phyloP scores from a whole-genome alignment of 306 rosid species.

The Acacia confusa region DNA sequence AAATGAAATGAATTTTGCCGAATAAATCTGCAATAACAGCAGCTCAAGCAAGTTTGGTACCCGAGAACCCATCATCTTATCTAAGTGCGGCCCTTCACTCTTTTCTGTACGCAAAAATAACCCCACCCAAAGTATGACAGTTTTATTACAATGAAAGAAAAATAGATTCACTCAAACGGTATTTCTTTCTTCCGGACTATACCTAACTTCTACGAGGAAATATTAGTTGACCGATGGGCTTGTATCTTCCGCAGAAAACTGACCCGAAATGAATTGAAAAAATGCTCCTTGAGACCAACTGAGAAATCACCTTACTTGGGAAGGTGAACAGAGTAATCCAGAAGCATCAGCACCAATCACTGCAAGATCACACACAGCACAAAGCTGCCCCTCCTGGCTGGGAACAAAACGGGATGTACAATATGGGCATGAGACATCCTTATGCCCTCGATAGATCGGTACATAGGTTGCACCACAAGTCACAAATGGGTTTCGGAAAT shows the following conservation, averaged over 20 bases:
- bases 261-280: constrained; percentile 42
- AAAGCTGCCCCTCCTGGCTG: constrained; percentile 70
- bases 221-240: constrained; percentile 33
- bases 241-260: constrained; percentile 37
- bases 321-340: constrained; percentile 82
- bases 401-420: constrained; percentile 88
- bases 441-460: constrained; percentile 90
- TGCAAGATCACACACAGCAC: constrained; percentile 84
- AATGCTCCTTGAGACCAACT: constrained; percentile 28
- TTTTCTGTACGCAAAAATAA: constrained; percentile 39
- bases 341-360: constrained; percentile 90
- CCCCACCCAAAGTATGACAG: not conserved
- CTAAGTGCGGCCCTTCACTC: constrained; percentile 38
- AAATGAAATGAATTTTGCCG: constrained; percentile 27
- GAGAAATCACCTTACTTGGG: constrained; percentile 74
- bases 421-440: constrained; percentile 78
- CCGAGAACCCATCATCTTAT: constrained; percentile 23
- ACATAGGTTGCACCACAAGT: constrained; percentile 82
- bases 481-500: constrained; percentile 89
- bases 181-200: constrained; percentile 31
- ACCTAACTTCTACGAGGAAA: constrained; percentile 41
- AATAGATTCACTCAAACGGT: constrained; percentile 24
- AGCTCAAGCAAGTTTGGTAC: constrained; percentile 20
- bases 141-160: not conserved
- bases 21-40: constrained; percentile 26